Evolutionary conservation across 768 basidiomycete species (phyloP).

Genomic region (Tephrocybe sp.): DNA sequence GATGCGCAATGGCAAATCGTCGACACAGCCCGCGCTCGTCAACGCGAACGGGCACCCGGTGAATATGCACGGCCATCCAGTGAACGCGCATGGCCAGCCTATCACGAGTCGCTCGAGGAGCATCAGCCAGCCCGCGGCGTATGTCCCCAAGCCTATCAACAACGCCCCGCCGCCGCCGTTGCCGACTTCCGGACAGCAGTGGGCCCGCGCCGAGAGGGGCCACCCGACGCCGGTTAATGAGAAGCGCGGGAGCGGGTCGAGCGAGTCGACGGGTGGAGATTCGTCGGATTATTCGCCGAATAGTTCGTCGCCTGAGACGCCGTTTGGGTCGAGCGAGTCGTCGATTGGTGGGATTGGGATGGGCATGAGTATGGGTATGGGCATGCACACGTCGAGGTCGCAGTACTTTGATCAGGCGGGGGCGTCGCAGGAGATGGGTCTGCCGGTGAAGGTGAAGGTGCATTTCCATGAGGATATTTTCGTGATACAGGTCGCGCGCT

Average conservation of each 20-base stretch:
- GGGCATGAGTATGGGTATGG: slow-evolving; percentile 51
- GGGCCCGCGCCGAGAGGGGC: slow-evolving; percentile 38
- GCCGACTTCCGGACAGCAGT: slow-evolving; percentile 32
- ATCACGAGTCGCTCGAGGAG: slow-evolving; percentile 62
- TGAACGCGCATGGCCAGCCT: slow-evolving; percentile 25
- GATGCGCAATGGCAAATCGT: slow-evolving; percentile 22
- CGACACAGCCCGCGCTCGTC: slow-evolving; percentile 22
- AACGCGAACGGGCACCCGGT: slow-evolving; percentile 27
- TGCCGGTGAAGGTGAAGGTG: slow-evolving; percentile 87
- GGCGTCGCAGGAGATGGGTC: slow-evolving; percentile 14
- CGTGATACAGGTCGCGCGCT: slow-evolving; percentile 82
- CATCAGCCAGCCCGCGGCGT: slow-evolving; percentile 76
- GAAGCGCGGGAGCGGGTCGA: slow-evolving; percentile 84
- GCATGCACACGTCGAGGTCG: slow-evolving; percentile 52
- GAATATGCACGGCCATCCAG: slow-evolving; percentile 23
- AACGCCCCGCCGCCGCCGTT: slow-evolving; percentile 55
- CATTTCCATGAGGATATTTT: slow-evolving; percentile 95
- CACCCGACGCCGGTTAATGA: slow-evolving; percentile 38
- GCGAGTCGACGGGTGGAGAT: slow-evolving; percentile 76
- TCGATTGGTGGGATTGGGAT: slow-evolving; percentile 60
- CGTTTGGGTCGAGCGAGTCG: slow-evolving; percentile 87
- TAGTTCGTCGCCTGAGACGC: slow-evolving; percentile 83
- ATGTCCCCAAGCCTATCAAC: slow-evolving; percentile 49
- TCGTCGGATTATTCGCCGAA: slow-evolving; percentile 80
- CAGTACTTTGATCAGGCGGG: slow-evolving; percentile 41